Evolutionary conservation across 345 rosid species (phyloP).

Genomic region (Eucalyptus sp.): DNA sequence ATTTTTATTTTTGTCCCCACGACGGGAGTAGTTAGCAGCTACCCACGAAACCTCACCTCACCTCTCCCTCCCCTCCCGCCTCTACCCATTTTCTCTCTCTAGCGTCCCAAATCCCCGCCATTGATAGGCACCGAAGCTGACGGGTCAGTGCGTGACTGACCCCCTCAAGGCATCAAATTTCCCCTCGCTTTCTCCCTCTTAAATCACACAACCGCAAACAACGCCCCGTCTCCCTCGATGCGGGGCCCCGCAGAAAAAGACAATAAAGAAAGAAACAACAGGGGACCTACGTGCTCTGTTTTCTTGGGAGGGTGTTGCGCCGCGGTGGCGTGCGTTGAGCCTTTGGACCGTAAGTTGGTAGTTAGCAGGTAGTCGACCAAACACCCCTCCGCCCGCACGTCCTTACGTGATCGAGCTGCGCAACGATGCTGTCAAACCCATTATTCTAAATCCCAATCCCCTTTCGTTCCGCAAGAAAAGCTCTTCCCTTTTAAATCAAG

Average conservation of each 20-base stretch:
- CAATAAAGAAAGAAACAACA: background rate
- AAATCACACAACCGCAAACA: background rate
- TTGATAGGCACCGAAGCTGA: background rate
- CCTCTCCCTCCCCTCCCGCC: background rate
- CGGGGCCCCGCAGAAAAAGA: background rate
- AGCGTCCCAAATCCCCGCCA: background rate
- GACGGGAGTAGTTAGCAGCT: background rate
- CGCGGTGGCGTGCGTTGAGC: background rate
- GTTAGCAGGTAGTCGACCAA: background rate
- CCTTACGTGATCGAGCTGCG: background rate
- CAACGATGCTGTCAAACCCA: background rate
- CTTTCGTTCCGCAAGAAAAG: background rate
- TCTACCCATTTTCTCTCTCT: background rate
- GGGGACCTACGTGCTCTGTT: background rate
- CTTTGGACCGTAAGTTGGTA: background rate
- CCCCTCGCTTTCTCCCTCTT: background rate
- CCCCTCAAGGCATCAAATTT: background rate
- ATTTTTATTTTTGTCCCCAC: background rate
- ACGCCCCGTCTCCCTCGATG: background rate
- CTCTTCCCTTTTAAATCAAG: background rate
- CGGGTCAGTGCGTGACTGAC: background rate
- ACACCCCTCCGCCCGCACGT: background rate
- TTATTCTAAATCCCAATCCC: background rate
- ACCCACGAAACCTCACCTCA: background rate
- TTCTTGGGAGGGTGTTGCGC: background rate